Conservation (phyloP, 495 filamentous ascomycete species). For the Emericellopsis terricola region DNA sequence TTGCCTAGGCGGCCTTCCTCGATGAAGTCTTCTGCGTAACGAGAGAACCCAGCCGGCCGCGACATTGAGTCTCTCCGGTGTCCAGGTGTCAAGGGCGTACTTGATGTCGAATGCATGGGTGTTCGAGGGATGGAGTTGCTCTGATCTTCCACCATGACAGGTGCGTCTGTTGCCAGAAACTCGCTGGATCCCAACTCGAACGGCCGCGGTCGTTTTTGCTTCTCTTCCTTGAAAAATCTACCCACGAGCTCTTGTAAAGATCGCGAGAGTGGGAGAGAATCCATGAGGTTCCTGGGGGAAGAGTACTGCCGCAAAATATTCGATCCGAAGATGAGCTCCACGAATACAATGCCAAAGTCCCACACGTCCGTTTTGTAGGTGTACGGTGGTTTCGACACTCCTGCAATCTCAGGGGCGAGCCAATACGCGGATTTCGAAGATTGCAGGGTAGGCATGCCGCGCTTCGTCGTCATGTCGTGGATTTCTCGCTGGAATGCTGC, state of each 20-base stretch:
- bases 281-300: slow-evolving; percentile 54
- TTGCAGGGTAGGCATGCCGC: slow-evolving; percentile 27
- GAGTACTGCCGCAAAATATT: slow-evolving; percentile 57
- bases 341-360: slow-evolving; percentile 75
- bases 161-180: slow-evolving; percentile 51
- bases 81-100: slow-evolving; percentile 20
- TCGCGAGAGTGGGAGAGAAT: slow-evolving; percentile 41
- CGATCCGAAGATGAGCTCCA: slow-evolving; percentile 89
- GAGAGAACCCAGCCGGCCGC: slow-evolving; percentile 31
- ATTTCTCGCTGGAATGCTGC: slow-evolving; percentile 47
- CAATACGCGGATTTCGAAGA: slow-evolving; percentile 62
- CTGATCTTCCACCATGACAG: slow-evolving; percentile 27
- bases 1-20: slow-evolving; percentile 79
- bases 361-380: slow-evolving; percentile 84
- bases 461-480: slow-evolving; percentile 31
- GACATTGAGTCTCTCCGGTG: slow-evolving; percentile 32
- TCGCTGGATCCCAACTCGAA: slow-evolving; percentile 82
- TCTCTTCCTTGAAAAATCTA: slow-evolving; percentile 66
- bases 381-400: slow-evolving; percentile 33
- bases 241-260: slow-evolving; percentile 61
- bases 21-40: slow-evolving; percentile 76
- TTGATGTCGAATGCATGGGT: slow-evolving; percentile 18
- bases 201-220: slow-evolving; percentile 69
- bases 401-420: slow-evolving; percentile 62
- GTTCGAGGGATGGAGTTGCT: slow-evolving; percentile 13